phyloP scores from a whole-genome alignment of 495 filamentous ascomycete genomes.

The Podospora pseudoanserina region DNA sequence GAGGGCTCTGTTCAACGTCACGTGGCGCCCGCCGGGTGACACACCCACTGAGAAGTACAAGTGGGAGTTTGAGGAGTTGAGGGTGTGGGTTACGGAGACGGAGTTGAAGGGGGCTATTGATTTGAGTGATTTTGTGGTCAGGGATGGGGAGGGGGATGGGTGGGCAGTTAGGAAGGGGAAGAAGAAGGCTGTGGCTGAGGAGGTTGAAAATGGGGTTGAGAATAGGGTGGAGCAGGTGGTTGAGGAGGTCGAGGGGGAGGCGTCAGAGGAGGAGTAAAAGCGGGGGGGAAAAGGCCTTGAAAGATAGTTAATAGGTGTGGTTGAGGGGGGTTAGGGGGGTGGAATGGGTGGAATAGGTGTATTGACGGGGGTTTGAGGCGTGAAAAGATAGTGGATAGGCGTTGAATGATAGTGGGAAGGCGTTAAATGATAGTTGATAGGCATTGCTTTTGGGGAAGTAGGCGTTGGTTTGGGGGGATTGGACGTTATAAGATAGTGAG shows the following conservation, averaged over 20 bases:
- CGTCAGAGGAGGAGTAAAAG: background rate
- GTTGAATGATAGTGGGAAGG: background rate
- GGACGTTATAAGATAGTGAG: background rate
- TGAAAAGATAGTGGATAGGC: background rate
- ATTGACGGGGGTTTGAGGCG: background rate
- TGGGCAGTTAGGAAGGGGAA: background rate
- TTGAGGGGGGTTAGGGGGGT: too few relatives aligned
- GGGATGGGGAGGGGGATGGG: conserved; percentile 6
- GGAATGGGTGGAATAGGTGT: background rate
- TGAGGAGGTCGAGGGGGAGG: background rate
- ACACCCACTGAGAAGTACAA: background rate
- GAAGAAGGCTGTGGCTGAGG: background rate
- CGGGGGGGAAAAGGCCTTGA: too few relatives aligned
- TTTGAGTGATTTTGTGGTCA: conserved; percentile 23
- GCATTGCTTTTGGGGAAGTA: background rate
- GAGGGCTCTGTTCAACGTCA: background rate
- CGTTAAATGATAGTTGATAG: background rate
- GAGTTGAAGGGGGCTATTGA: conserved; percentile 22
- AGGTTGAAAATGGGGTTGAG: too few relatives aligned
- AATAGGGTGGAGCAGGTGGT: too few relatives aligned
- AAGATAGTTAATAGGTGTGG: too few relatives aligned
- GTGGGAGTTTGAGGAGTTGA: conserved; percentile 23
- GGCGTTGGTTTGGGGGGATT: background rate
- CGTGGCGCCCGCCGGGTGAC: background rate
- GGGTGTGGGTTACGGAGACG: conserved; percentile 14